phyloP scores from a whole-genome alignment of 176 grass and related monocot species.

The Pontederia paniculata region DNA sequence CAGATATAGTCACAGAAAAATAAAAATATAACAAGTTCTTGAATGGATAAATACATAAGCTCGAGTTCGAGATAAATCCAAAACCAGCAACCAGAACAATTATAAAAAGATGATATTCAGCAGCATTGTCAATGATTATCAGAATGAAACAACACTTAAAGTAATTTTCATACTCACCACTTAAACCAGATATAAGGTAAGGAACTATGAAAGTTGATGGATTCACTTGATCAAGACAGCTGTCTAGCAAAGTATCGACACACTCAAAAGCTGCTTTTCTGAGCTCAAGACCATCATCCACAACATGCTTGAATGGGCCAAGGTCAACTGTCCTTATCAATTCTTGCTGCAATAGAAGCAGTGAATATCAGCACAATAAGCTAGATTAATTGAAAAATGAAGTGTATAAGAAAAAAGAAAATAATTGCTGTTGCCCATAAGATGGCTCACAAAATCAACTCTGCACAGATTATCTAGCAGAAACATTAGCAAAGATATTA shows the following conservation, averaged over 20 bases:
- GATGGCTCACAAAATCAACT: too few relatives aligned
- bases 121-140: background rate
- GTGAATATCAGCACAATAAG: background rate
- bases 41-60: too few relatives aligned
- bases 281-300: constrained; percentile 81
- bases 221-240: constrained; percentile 91
- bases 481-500: too few relatives aligned
- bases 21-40: too few relatives aligned
- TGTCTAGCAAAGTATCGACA: constrained; percentile 72
- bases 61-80: too few relatives aligned
- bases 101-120: background rate
- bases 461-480: too few relatives aligned
- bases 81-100: too few relatives aligned
- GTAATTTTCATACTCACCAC: constrained; percentile 31
- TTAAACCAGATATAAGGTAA: constrained; percentile 75
- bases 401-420: too few relatives aligned
- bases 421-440: too few relatives aligned
- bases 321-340: constrained; percentile 85
- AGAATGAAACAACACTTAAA: background rate
- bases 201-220: constrained; percentile 78
- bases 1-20: too few relatives aligned
- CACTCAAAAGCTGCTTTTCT: constrained; percentile 94
- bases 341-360: constrained; percentile 54
- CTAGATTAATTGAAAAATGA: too few relatives aligned
- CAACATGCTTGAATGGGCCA: constrained; percentile 88